Percentiles rank a stretch among this genome's conserved stretches.
Evolutionary conservation across 495 filamentous ascomycete species (phyloP).

Genomic region (Chaetomium tenue): DNA sequence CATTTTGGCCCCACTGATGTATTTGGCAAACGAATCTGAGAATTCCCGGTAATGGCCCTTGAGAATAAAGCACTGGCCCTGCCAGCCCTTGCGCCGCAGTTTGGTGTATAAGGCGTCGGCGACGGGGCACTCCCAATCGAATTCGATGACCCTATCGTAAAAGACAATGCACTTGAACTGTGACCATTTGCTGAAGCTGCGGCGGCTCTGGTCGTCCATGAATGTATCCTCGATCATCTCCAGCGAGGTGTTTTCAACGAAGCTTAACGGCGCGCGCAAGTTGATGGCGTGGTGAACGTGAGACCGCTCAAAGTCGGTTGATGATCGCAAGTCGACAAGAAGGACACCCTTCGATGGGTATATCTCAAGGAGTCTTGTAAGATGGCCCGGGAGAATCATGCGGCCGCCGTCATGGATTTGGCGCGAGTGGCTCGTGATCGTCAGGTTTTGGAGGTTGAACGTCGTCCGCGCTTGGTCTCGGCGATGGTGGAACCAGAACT

Average conservation of each 20-base stretch:
- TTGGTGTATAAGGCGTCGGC: constrained; percentile 44
- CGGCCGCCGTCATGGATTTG: constrained; percentile 31
- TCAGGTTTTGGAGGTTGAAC: constrained; percentile 41
- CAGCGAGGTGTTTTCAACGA: constrained; percentile 42
- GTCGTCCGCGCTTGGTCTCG: constrained; percentile 43
- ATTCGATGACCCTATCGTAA: constrained; percentile 48
- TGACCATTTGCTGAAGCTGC: constrained; percentile 47
- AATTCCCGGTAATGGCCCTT: constrained; percentile 53
- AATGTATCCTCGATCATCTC: constrained; percentile 52
- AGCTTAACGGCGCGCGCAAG: constrained; percentile 45
- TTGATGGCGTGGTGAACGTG: constrained; percentile 51
- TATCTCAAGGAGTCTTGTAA: constrained; percentile 48
- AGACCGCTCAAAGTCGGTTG: constrained; percentile 45
- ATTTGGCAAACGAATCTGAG: constrained; percentile 45
- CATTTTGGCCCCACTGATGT: constrained; percentile 45
- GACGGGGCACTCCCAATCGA: constrained; percentile 47
- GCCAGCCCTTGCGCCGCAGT: constrained; percentile 44
- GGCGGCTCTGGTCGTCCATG: constrained; percentile 44
- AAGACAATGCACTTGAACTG: constrained; percentile 48
- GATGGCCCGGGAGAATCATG: constrained; percentile 50
- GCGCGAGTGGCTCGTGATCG: constrained; percentile 31
- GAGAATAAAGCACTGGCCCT: constrained; percentile 47
- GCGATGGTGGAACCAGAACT: constrained; percentile 48
- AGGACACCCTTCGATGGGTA: constrained; percentile 45
- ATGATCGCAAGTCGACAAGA: constrained; percentile 47